Conservation (phyloP, 2,329 filamentous ascomycete genomes). For the Trichoderma afroharzianum region DNA sequence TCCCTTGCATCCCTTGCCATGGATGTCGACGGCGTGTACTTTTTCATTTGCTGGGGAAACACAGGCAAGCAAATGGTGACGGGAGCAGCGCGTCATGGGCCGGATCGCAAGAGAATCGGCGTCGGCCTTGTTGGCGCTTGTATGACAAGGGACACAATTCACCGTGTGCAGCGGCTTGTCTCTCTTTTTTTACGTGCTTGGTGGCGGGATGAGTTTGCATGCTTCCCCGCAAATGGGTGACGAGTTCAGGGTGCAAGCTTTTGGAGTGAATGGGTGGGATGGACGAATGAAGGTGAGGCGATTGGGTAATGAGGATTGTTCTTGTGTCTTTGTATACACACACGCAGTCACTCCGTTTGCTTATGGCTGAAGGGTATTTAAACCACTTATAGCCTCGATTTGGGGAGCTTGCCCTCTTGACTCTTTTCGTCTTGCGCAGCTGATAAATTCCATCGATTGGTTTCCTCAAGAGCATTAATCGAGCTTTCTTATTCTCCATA, state of each 20-base stretch:
- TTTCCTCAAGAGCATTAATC: background rate
- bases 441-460: background rate
- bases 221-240: background rate
- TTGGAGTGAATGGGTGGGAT: background rate
- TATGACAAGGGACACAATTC: background rate
- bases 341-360: background rate
- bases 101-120: background rate
- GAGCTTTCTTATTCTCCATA: background rate
- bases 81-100: conserved; percentile 10
- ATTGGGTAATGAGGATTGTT: background rate
- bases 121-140: background rate
- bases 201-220: background rate
- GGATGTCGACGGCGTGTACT: background rate
- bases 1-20: background rate
- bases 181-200: background rate
- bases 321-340: background rate
- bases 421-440: background rate
- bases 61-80: background rate
- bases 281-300: background rate
- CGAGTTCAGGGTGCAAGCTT: background rate
- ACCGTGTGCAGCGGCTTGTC: background rate
- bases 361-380: background rate
- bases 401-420: background rate
- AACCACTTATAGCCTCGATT: background rate
- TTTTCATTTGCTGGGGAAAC: background rate